Evolutionary conservation across 768 basidiomycete genomes (phyloP).

Genomic region (Mycena floridula): DNA sequence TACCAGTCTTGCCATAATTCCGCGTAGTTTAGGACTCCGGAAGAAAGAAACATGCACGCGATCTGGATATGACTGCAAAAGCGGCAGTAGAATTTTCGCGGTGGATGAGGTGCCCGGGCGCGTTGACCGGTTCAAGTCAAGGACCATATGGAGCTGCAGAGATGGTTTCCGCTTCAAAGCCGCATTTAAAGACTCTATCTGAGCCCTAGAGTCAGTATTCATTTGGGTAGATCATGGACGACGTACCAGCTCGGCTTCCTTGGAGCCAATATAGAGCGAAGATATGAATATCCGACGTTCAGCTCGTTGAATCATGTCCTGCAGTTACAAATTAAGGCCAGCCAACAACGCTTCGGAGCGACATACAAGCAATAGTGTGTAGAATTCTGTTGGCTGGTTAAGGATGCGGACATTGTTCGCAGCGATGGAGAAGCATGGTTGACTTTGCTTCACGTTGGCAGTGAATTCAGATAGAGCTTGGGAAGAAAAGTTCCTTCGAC

Average conservation of each 20-base stretch:
- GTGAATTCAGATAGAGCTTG: conserved; percentile 21
- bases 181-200: conserved; percentile 66
- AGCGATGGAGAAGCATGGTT: conserved; percentile 43
- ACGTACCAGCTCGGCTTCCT: conserved; percentile 75
- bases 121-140: conserved; percentile 79
- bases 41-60: conserved; percentile 79
- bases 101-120: conserved; percentile 69
- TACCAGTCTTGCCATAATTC: conserved; percentile 66
- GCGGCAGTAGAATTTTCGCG: conserved; percentile 60
- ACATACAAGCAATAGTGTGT: conserved; percentile 47
- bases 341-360: background rate
- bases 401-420: conserved; percentile 49
- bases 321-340: background rate
- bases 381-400: conserved; percentile 53
- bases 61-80: conserved; percentile 64
- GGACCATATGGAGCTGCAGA: conserved; percentile 63
- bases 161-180: conserved; percentile 53
- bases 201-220: background rate
- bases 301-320: conserved; percentile 80
- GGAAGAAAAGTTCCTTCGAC: background rate
- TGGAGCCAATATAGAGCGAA: conserved; percentile 80
- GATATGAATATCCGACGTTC: conserved; percentile 81
- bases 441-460: conserved; percentile 26
- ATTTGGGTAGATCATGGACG: conserved; percentile 1
- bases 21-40: conserved; percentile 79